Conservation (phyloP, 768 basidiomycete species). For the Agrocybe pediades region DNA sequence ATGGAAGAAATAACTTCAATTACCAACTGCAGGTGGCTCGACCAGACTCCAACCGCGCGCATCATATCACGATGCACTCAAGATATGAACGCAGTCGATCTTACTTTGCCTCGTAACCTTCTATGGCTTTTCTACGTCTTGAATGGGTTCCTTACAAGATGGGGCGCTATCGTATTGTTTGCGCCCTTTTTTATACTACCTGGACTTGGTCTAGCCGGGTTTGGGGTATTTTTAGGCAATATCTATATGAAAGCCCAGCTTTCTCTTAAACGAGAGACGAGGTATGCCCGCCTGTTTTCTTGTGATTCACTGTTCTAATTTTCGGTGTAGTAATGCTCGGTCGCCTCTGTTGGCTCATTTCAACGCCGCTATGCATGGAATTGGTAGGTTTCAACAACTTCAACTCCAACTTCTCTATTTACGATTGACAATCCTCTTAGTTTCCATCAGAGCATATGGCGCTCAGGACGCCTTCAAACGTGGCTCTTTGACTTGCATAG, state of each 20-base stretch:
- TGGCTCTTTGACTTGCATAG: conserved; percentile 48
- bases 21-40: conserved; percentile 33
- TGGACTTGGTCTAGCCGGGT: conserved; percentile 34
- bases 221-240: not conserved
- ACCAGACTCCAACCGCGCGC: conserved; percentile 16
- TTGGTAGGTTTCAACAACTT: conserved; percentile 36
- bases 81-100: conserved; percentile 47
- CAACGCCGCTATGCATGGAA: conserved; percentile 48
- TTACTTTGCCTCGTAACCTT: conserved; percentile 30
- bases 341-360: conserved; percentile 20
- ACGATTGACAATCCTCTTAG: conserved; percentile 17
- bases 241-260: conserved; percentile 1
- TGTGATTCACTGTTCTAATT: not conserved
- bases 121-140: conserved; percentile 27
- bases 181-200: conserved; percentile 45
- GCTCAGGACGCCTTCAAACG: conserved; percentile 48
- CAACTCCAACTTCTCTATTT: not conserved
- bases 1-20: not conserved
- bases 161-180: conserved; percentile 41
- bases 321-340: conserved; percentile 15
- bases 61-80: conserved; percentile 19
- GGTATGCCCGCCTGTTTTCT: conserved; percentile 4
- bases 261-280: conserved; percentile 26
- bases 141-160: conserved; percentile 36
- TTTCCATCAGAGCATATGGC: conserved; percentile 63